Base-by-base conservation (phyloP, 495 filamentous ascomycete species). In the Penicillium argentinense region DNA sequence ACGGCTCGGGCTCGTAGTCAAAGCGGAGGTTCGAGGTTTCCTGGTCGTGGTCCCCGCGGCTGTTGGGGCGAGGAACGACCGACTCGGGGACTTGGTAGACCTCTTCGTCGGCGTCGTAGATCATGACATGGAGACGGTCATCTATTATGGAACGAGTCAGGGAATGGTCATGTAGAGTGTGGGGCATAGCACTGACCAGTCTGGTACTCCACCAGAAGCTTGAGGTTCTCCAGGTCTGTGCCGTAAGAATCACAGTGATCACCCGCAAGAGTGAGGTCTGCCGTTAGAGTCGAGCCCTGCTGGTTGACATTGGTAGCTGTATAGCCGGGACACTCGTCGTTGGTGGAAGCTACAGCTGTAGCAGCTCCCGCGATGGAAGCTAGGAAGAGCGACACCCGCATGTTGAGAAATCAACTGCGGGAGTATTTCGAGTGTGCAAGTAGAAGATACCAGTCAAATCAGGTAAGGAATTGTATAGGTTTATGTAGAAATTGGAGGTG, bases 41-140 rank as follows among this genome's bases (percentile, higher is more conserved):
- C n/a, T 59, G 45, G 9, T 56, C 49, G 51, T 47, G 26, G 48
- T 39, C 3, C 47, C 45, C 13, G 43, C 45, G 16, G 48, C 43
- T 0, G 87, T 48, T 44, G 0, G 88, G 86, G 1, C 87, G 80
- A 12, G 85, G 76, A 12, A 96, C 62, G 13, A 89, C 83, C 3
- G 74, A 79, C 16, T 83, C 77, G 11, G 89, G 88, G 14, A 96
- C 81, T 62, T 93, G 86, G 56, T 91, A 96, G 16, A 87, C 74
- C 40, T 80, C 72, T 42, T 88, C 80, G n/a, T 75, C 80, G 18
- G 79, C 70, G 64, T 95, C 89, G 46, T 86, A 80, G 45, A 96
- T 91, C 59, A 87, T 83, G 52, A 95, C 85, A 64, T 93, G 89
- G 8, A 95, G 80, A 13, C 89, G 85, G 19, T 77, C 74, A 28